phyloP scores from a whole-genome alignment of 169 alveolate genomes.

The Plasmodium yoelii region DNA sequence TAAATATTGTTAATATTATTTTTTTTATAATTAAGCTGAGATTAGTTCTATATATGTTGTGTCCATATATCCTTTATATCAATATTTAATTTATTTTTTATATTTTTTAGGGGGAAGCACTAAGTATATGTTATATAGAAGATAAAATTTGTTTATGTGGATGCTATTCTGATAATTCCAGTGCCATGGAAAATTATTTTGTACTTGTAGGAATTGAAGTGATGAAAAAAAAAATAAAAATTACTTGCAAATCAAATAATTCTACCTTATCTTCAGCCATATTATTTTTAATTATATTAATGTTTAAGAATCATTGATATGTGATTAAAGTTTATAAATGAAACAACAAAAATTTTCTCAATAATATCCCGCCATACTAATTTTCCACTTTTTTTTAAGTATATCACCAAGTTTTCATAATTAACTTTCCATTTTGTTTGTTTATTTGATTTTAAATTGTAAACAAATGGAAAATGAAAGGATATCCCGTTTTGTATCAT shows the following conservation, averaged over 20 bases:
- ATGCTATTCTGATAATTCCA: slow-evolving; percentile 44
- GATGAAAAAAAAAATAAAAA: slow-evolving; percentile 29
- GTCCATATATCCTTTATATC: background rate
- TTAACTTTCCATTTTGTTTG: background rate
- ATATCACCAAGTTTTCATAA: background rate
- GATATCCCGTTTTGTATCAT: too few species aligned
- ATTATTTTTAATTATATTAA: slow-evolving; percentile 47
- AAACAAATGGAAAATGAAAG: background rate
- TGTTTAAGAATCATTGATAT: slow-evolving; percentile 24
- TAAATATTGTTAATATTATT: background rate
- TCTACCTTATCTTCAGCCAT: slow-evolving; percentile 66
- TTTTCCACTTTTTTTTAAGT: background rate
- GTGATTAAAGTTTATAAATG: background rate
- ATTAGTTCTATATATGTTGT: background rate
- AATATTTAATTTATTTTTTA: background rate
- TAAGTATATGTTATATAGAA: slow-evolving; percentile 34
- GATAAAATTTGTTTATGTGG: slow-evolving; percentile 53
- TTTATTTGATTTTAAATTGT: background rate
- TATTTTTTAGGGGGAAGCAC: slow-evolving; percentile 33
- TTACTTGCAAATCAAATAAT: slow-evolving; percentile 58
- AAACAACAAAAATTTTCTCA: too few species aligned
- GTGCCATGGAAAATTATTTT: slow-evolving; percentile 43
- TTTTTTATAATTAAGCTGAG: background rate
- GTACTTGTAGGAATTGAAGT: slow-evolving; percentile 56
- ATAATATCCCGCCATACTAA: background rate